phyloP scores from a whole-genome alignment of 75 land plant genomes.

The Pseudotsuga menziesii region DNA sequence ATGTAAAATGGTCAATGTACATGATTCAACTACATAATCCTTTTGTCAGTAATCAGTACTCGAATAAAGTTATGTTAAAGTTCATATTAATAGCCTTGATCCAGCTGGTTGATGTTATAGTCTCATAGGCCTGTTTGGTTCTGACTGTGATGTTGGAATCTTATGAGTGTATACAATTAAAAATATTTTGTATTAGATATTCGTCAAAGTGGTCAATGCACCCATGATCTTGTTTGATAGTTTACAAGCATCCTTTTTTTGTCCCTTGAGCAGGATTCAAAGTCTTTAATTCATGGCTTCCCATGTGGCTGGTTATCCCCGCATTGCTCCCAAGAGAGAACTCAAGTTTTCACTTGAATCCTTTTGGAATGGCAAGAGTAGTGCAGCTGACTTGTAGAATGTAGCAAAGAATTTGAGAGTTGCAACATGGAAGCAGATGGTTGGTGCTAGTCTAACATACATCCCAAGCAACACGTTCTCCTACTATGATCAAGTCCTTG shows the following conservation, averaged over 20 bases:
- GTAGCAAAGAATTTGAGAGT: conserved; percentile 52
- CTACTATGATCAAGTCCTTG: conserved; percentile 81
- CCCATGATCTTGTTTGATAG: too few species aligned
- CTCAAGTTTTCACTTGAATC: conserved; percentile 72
- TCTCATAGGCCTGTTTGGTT: too few species aligned
- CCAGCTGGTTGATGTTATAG: too few species aligned
- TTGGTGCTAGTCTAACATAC: conserved; percentile 48
- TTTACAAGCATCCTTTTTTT: neutral
- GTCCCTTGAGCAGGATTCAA: neutral
- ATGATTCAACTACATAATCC: too few species aligned
- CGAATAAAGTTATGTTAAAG: too few species aligned
- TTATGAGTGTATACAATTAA: too few species aligned
- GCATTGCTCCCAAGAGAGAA: conserved; percentile 79
- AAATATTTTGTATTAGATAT: too few species aligned
- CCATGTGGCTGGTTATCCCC: conserved; percentile 69
- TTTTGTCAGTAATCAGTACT: too few species aligned
- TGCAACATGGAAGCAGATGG: conserved; percentile 77
- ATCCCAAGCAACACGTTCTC: conserved; percentile 90
- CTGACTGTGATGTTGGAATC: too few species aligned
- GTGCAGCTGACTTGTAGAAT: conserved; percentile 55
- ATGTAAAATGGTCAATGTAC: too few species aligned
- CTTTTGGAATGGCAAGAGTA: conserved; percentile 66
- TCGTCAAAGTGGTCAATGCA: too few species aligned
- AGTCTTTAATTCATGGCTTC: conserved; percentile 40
- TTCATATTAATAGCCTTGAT: too few species aligned